phyloP scores from a whole-genome alignment of 2,329 filamentous ascomycete genomes.

The Westerdykella sp. region DNA sequence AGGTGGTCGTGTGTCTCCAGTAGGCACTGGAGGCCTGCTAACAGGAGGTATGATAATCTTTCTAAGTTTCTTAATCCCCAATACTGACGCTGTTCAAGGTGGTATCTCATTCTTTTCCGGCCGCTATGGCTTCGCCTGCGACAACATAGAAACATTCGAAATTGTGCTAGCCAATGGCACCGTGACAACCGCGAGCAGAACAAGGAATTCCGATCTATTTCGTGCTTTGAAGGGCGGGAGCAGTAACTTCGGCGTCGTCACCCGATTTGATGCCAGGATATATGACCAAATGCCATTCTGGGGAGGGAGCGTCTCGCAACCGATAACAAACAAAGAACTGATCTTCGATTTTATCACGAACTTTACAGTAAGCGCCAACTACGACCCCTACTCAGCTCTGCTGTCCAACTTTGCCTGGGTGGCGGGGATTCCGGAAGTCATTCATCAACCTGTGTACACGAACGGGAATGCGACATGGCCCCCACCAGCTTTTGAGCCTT shows the following conservation, averaged over 20 bases:
- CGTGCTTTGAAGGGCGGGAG: constrained; percentile 31
- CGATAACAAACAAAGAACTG: constrained; percentile 13
- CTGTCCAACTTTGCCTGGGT: constrained; percentile 16
- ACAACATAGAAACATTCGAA: constrained; percentile 30
- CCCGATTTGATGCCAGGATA: constrained; percentile 17
- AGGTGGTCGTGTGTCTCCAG: constrained; percentile 17
- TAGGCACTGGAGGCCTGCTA: constrained; percentile 19
- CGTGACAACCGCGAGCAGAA: constrained; percentile 24
- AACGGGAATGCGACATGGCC: constrained; percentile 11
- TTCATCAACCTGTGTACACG: constrained; percentile 13
- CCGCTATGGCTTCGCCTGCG: constrained; percentile 26
- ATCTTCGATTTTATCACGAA: constrained; percentile 13
- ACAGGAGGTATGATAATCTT: constrained; percentile 15
- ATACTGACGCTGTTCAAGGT: constrained; percentile 13
- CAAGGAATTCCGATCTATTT: constrained; percentile 23
- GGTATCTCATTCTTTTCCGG: constrained; percentile 32
- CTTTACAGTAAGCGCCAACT: constrained; percentile 13
- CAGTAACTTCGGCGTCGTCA: constrained; percentile 37
- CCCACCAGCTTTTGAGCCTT: constrained; percentile 9
- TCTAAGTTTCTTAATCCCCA: neutral
- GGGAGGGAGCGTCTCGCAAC: constrained; percentile 33
- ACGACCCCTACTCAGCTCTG: constrained; percentile 17
- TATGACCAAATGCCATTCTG: constrained; percentile 21
- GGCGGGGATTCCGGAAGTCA: constrained; percentile 8
- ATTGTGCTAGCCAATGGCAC: constrained; percentile 34